Base-by-base conservation (phyloP, 1,139 yeast genomes). In the Meyerozyma smithsonii region DNA sequence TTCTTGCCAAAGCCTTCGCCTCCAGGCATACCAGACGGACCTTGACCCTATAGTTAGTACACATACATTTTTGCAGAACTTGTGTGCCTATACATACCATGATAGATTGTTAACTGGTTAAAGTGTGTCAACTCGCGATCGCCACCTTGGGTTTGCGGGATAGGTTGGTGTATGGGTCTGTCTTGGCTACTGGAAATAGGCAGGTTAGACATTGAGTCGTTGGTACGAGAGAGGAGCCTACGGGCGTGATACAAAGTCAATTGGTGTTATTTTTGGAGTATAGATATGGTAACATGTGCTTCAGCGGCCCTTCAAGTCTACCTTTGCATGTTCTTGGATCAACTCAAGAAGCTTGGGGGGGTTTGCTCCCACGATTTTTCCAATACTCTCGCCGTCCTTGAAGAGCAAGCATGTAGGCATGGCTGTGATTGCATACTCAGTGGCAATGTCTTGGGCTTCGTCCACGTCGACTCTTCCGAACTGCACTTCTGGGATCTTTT, bases 11-110 rank as follows among this genome's bases (percentile, higher is more conserved):
- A 52, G 48, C 59, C 59, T 49, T 73, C 74, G 54, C 74, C 77
- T 46, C 81, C 81, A 45, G 83, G 79, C 74, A 81, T 69, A 47
- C 87, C 87, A 28, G 92, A 84, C 42, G 85, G 84, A 50, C 84
- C 84, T 75, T 85, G 94, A 58, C 95, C 95, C 95, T 68, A 36
- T n/a, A 10, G 23, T 32, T 42, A 42, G 42, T 36, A 36, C 8
- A 8, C 19, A n/a, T 11, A 23, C 15, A 14, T 15, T 2, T n/a
- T 12, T 26, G 10, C 4, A 2, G 17, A 8, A 5, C 12, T 10
- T 26, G 15, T 5, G 15, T 8, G 12, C 4, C 1, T 14, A 26
- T 26, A 26, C 30, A 26, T 26, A 26, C 30, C 30, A 26, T 26
- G 15, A 14, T 26, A 14, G 12, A 26, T 26, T 26, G 30, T 8